A percentile compares a stretch with the other conserved stretches of the same genome.
phyloP scores from a whole-genome alignment of 2,329 filamentous ascomycete genomes.

The Talaromyces sp. region DNA sequence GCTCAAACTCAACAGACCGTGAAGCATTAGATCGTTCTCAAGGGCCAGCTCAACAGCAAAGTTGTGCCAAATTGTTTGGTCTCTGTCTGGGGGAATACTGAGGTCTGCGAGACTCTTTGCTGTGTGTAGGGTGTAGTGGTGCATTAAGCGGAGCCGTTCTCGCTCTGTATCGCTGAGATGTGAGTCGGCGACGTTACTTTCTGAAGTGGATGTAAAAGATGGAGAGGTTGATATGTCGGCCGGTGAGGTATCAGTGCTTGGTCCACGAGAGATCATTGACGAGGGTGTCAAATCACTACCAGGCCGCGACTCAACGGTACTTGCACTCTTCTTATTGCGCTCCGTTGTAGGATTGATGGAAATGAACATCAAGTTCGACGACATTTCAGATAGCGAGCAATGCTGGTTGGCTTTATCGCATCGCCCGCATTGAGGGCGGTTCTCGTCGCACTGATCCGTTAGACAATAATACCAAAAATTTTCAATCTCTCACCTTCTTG shows the following conservation, averaged over 20 bases:
- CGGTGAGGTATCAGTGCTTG: not conserved
- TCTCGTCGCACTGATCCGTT: constrained; percentile 4
- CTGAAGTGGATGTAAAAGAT: not conserved
- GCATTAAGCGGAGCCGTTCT: constrained; percentile 7
- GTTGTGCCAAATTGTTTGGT: constrained; percentile 2
- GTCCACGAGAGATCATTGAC: not conserved
- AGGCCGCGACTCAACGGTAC: not conserved
- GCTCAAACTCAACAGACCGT: constrained; percentile 14
- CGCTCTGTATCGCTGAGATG: constrained; percentile 8
- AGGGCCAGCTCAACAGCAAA: constrained; percentile 13
- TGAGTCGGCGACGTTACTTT: not conserved
- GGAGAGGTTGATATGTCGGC: not conserved
- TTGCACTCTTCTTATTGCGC: not conserved
- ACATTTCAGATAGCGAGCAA: constrained; percentile 10
- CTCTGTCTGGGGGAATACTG: constrained; percentile 4
- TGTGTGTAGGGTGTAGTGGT: constrained; percentile 13
- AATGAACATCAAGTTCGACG: constrained; percentile 16
- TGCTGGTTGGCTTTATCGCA: constrained; percentile 1
- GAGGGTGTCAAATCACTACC: not conserved
- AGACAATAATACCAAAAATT: not conserved
- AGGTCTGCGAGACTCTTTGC: constrained; percentile 11
- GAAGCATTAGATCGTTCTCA: constrained; percentile 13
- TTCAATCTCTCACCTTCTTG: constrained; percentile 5
- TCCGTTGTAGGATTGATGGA: constrained; percentile 1
- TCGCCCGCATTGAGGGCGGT: constrained; percentile 10